These are phyloP conservation scores for Amanita jacksonii DNA, from an alignment of 768 basidiomycete genomes.

Conservation along the genomic window DNA sequence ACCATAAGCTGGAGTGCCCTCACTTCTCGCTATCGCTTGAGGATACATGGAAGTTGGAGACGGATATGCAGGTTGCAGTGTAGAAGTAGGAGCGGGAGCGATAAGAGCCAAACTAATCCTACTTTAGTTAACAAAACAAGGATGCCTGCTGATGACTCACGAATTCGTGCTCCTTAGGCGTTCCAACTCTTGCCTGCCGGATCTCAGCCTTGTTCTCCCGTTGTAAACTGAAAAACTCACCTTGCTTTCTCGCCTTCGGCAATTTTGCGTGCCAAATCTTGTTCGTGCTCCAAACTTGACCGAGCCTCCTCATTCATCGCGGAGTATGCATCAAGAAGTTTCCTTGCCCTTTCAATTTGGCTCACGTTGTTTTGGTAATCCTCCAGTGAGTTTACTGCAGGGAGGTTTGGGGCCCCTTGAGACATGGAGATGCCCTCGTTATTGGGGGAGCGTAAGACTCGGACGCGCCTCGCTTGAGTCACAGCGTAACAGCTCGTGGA, in stretches of 20 bases:
- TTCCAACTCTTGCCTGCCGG: conserved; percentile 7
- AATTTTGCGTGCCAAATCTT: conserved; percentile 26
- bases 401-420: conserved; percentile 11
- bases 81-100: neutral
- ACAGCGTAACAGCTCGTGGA: conserved; percentile 1
- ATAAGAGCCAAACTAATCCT: conserved; percentile 1
- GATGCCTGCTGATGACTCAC: neutral
- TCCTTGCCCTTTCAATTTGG: conserved; percentile 23
- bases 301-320: conserved; percentile 32
- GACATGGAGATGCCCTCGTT: conserved; percentile 15
- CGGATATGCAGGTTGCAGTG: neutral
- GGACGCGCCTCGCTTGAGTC: too few species aligned
- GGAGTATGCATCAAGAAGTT: conserved; percentile 23
- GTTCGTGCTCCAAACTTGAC: conserved; percentile 14
- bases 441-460: too few species aligned
- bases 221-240: conserved; percentile 14
- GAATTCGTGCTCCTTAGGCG: neutral
- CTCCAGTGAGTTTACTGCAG: conserved; percentile 17
- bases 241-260: conserved; percentile 37
- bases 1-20: neutral
- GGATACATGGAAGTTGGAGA: neutral
- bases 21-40: neutral
- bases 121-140: neutral
- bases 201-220: neutral
- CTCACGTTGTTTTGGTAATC: conserved; percentile 21